phyloP scores from a whole-genome alignment of 2,329 filamentous ascomycete species.

The Pseudogymnoascus sp. region DNA sequence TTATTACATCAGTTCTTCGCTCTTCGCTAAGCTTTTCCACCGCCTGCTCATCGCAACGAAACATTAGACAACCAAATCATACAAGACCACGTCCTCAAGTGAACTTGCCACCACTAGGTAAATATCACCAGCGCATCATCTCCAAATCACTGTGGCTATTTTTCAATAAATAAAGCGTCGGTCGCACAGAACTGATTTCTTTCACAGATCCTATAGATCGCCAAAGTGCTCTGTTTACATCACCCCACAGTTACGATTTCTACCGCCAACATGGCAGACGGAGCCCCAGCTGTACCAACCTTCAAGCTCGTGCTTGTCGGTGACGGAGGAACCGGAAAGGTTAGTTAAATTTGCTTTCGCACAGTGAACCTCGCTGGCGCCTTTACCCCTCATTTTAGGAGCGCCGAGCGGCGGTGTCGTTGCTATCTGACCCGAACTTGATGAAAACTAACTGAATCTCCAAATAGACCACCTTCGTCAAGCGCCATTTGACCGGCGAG shows the following conservation, averaged over 20 bases:
- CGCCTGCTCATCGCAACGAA: constrained; percentile 19
- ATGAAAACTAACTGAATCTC: background rate
- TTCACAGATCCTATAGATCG: constrained; percentile 4
- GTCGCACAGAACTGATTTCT: background rate
- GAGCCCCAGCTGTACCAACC: constrained; percentile 53
- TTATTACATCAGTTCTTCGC: constrained; percentile 9
- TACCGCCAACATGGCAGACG: constrained; percentile 51
- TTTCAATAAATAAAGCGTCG: constrained; percentile 3
- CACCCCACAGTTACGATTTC: constrained; percentile 13
- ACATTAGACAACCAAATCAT: constrained; percentile 27
- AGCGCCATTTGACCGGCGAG: constrained; percentile 98
- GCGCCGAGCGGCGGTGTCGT: constrained; percentile 10
- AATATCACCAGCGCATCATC: constrained; percentile 1
- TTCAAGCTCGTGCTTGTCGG: constrained; percentile 99
- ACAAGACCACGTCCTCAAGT: constrained; percentile 26
- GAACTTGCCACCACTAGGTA: constrained; percentile 12
- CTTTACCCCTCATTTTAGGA: constrained; percentile 8
- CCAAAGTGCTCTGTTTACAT: constrained; percentile 20
- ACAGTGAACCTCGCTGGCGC: background rate
- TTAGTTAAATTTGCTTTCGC: constrained; percentile 37
- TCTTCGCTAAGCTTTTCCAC: constrained; percentile 11
- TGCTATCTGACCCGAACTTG: background rate
- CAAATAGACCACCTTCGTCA: constrained; percentile 94
- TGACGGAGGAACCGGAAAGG: constrained; percentile 99
- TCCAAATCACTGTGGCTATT: background rate